Evolutionary conservation across 2,329 filamentous ascomycete species (phyloP), one percentile per base, ranked within the genome.

Genomic region (Trichocomaceae sp.): DNA sequence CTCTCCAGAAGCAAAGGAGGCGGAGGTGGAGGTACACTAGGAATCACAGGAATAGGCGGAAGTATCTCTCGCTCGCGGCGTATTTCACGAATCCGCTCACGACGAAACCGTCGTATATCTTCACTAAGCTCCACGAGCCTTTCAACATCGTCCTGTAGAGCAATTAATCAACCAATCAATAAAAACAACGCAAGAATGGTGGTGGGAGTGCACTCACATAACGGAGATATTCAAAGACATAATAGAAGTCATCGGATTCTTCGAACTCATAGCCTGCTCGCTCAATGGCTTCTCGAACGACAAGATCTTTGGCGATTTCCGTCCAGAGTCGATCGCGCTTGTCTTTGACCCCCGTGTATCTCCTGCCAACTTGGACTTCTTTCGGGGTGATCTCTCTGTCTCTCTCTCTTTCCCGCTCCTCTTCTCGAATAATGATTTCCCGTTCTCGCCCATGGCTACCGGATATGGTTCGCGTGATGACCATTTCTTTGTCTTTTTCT

Each of bases 251-350:
- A 52, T 90, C 86, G 0, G 89, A 93, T 77, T 97, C 91, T 68
- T 96, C 90, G 66, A 85, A 97, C 57, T 88, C 84, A 71, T 96
- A 97, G 2, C 89, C 89, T 66, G 85, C 75, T 64, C 86, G 79
- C 62, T 95, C 86, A 60, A 97, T 88, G 17, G 93, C 93, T 68
- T 96, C 90, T 51, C 86, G 84, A 56, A 86, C 79, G 15, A 97
- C 89, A 35, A 97, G 74, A 62, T 96, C 91, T 73, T 95, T 96
- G 46, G 92, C 95, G 63, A 99, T 90, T 72, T 97, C 93, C 0
- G 93, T 99, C 92, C 92, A 97, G 76, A 95, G 88, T 57, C 86
- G 83, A 54, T 81, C 79, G 35, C 63, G 66, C 26, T 65, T 66
- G 44, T 72, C 64, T 37, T 70, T 71, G 39, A 67, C 59, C 7